Percentiles rank a stretch among this genome's conserved stretches.
Evolutionary conservation across 1,284 basidiomycete genomes (phyloP).

Genomic region (Microbotryomycetes sp.): DNA sequence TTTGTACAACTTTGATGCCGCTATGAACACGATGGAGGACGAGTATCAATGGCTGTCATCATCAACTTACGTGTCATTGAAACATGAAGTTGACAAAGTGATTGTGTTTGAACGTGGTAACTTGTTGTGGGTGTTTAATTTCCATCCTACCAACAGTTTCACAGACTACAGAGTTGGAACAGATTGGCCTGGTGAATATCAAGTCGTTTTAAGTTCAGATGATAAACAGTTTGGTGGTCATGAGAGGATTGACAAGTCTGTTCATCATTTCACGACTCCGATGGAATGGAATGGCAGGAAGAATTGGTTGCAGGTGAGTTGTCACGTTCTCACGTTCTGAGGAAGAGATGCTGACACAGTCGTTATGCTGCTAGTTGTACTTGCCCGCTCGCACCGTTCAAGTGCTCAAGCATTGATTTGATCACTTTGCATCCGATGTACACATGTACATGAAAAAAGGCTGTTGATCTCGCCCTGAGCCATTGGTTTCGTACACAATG

Average conservation of each 20-base stretch:
- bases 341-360: neutral
- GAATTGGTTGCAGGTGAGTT: slow-evolving; percentile 73
- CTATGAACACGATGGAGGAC: slow-evolving; percentile 82
- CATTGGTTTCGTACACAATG: neutral
- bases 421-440: neutral
- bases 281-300: slow-evolving; percentile 85
- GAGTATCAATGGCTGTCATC: slow-evolving; percentile 77
- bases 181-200: slow-evolving; percentile 79
- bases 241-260: slow-evolving; percentile 62
- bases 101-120: slow-evolving; percentile 89
- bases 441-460: neutral
- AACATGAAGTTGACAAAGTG: slow-evolving; percentile 85
- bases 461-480: neutral
- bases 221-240: slow-evolving; percentile 84
- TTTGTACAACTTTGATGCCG: slow-evolving; percentile 84
- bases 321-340: too few relatives aligned
- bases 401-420: slow-evolving; percentile 22
- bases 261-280: slow-evolving; percentile 71
- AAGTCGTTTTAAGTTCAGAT: slow-evolving; percentile 72
- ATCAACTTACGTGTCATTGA: slow-evolving; percentile 81
- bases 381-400: slow-evolving; percentile 23
- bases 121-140: slow-evolving; percentile 93
- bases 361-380: slow-evolving; percentile 18
- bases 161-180: slow-evolving; percentile 90
- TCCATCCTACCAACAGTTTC: slow-evolving; percentile 80